phyloP scores from a whole-genome alignment of 2,329 filamentous ascomycete genomes.

The Aspergillus amoenus region DNA sequence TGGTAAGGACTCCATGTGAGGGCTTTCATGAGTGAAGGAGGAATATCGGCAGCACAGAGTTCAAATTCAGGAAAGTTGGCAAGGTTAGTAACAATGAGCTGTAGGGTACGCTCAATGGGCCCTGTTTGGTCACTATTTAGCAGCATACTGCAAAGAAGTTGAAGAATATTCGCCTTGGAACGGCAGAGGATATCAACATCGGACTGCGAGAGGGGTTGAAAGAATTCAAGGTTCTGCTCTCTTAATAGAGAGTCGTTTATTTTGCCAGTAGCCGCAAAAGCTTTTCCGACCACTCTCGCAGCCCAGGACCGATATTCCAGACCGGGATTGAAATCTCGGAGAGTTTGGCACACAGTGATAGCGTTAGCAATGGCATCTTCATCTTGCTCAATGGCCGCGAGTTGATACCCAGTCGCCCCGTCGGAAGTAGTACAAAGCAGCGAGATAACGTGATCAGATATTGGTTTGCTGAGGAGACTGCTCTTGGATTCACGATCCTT shows the following conservation, averaged over 20 bases:
- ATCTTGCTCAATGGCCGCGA: constrained; percentile 71
- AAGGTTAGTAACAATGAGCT: constrained; percentile 41
- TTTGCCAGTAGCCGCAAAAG: constrained; percentile 74
- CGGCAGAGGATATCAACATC: constrained; percentile 18
- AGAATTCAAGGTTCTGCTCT: constrained; percentile 36
- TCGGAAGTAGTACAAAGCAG: constrained; percentile 72
- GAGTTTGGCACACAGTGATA: constrained; percentile 73
- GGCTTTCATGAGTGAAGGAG: constrained; percentile 37
- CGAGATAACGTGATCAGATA: constrained; percentile 48
- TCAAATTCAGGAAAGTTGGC: constrained; percentile 28
- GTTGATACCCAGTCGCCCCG: constrained; percentile 54
- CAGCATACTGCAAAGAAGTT: constrained; percentile 61
- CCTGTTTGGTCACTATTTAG: constrained; percentile 55
- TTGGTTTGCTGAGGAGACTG: constrained; percentile 69
- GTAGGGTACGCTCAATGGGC: constrained; percentile 46
- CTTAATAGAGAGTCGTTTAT: constrained; percentile 50
- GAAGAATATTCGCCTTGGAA: constrained; percentile 65
- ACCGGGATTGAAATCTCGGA: constrained; percentile 62
- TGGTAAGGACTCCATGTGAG: constrained; percentile 44
- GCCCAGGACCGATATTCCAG: constrained; percentile 79
- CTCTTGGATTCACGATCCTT: constrained; percentile 64
- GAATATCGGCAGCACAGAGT: constrained; percentile 37
- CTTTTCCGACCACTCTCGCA: constrained; percentile 77
- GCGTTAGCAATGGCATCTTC: constrained; percentile 61
- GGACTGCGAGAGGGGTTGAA: constrained; percentile 16